Evolutionary conservation across 2,329 filamentous ascomycete genomes (phyloP).

Genomic region (Elsinoe fawcettii): DNA sequence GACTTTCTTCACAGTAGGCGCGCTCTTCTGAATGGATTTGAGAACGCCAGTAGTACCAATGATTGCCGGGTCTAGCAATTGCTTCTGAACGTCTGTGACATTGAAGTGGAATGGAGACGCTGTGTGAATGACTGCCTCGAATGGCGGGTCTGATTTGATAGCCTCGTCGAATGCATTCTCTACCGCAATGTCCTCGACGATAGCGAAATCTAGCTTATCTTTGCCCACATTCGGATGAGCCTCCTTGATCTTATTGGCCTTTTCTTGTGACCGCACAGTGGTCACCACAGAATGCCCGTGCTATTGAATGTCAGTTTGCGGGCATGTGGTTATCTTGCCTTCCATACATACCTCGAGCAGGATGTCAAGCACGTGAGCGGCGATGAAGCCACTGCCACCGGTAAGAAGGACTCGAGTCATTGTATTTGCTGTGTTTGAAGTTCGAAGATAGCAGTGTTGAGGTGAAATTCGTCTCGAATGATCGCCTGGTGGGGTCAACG

Average conservation of each 20-base stretch:
- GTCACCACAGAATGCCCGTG: slow-evolving; percentile 53
- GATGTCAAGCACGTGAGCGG: slow-evolving; percentile 55
- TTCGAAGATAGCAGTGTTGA: neutral
- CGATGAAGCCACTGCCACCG: slow-evolving; percentile 57
- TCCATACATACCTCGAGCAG: slow-evolving; percentile 45
- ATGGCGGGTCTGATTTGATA: slow-evolving; percentile 54
- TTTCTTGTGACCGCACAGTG: slow-evolving; percentile 54
- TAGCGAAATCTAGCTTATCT: slow-evolving; percentile 53
- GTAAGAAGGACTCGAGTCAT: slow-evolving; percentile 32
- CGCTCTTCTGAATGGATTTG: slow-evolving; percentile 52
- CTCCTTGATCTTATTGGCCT: slow-evolving; percentile 53
- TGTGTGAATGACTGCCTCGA: slow-evolving; percentile 68
- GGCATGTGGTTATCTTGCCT: slow-evolving; percentile 1
- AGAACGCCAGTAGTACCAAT: slow-evolving; percentile 57
- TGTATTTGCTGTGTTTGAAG: slow-evolving; percentile 14
- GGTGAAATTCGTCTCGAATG: neutral
- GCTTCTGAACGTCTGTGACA: slow-evolving; percentile 62
- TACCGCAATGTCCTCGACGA: slow-evolving; percentile 66
- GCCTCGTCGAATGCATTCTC: slow-evolving; percentile 59
- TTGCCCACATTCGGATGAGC: slow-evolving; percentile 45
- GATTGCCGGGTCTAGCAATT: slow-evolving; percentile 53
- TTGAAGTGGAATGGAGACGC: slow-evolving; percentile 68
- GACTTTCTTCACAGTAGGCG: slow-evolving; percentile 63
- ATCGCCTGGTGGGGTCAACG: neutral
- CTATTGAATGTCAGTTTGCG: neutral